Evolutionary conservation across 495 filamentous ascomycete species (phyloP), one percentile per base, ranked within the genome.

Genomic region (Aspergillus steynii): DNA sequence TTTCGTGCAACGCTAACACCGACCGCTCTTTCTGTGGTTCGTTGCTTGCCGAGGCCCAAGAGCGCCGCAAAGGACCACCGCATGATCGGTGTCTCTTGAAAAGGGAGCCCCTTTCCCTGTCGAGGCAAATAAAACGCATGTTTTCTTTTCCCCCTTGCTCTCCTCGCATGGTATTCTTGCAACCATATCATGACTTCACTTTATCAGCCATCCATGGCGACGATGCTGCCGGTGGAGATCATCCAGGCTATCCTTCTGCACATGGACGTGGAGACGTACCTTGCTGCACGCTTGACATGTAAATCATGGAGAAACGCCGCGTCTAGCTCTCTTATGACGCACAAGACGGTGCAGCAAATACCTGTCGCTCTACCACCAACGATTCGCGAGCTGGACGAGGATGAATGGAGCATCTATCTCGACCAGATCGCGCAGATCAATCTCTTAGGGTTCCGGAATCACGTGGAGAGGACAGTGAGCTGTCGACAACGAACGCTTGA

Each of bases 161-260:
- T 42, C 14, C 37, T 14, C 37, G 37, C 37, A 42, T 42, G 5
- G 37, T 8, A 15, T 14, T 42, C 14, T 42, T 12, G 1, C 12
- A 1, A 1, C 37, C 37, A 4, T 12, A 42, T 42, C 9, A 42
- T 42, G 37, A 42, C 37, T 14, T 4, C 1, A 8, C 37, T 15
- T 15, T 1, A 27, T 12, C 51, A 27, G 28, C 51, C 29, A 51
- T 37, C 59, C 52, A 64, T 61, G 61, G 31, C 55, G 26, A 32
- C 27, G 10, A 46, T 25, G 27, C 64, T 69, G 28, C 67, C 67
- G 8, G 20, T 64, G 26, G 67, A 69, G 34, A 61, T 69, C n/a
- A 50, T 69, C 31, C 62, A 66, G 28, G 60, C 59, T 5, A 59
- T 69, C 20, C 61, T 66, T 8, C 45, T 57, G 10, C 34, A 63